Percentiles rank a stretch among this genome's conserved stretches.
Conservation (phyloP, 108 stramenopile genomes). For the Bacterosira constricta region DNA sequence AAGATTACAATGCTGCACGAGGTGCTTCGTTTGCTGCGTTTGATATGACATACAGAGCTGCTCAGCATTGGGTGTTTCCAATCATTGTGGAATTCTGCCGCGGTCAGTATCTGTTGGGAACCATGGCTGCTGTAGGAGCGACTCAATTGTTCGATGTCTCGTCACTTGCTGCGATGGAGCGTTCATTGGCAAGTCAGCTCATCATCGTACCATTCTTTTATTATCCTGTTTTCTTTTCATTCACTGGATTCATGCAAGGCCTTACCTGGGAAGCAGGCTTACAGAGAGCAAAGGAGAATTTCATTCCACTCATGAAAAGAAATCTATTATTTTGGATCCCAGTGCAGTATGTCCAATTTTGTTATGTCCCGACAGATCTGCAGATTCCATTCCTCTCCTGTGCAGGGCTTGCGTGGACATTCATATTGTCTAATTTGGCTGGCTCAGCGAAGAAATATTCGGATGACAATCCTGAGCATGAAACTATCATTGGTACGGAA, state of each 20-base stretch:
- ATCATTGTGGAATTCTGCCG: constrained; percentile 59
- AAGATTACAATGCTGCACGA: constrained; percentile 51
- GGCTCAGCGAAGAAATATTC: no score
- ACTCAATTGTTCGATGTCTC: constrained; percentile 13
- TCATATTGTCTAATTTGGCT: constrained; percentile 60
- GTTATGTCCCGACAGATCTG: constrained; percentile 62
- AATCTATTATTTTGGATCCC: constrained; percentile 81
- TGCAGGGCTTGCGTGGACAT: constrained; percentile 70
- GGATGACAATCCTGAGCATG: no score
- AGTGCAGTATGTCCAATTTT: constrained; percentile 74
- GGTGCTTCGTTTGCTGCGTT: constrained; percentile 69
- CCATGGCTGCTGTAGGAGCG: constrained; percentile 22
- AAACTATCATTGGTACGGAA: no score
- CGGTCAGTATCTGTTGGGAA: constrained; percentile 53
- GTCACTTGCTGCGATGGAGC: constrained; percentile 57
- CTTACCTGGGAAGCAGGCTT: constrained; percentile 43
- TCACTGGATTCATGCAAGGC: constrained; percentile 63
- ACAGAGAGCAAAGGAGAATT: constrained; percentile 60
- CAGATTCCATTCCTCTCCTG: constrained; percentile 73
- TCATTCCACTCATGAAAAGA: constrained; percentile 71
- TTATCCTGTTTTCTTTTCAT: constrained; percentile 70
- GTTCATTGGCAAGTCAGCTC: constrained; percentile 67
- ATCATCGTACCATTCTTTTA: constrained; percentile 76
- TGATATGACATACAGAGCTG: constrained; percentile 68
- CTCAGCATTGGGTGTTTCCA: constrained; percentile 65